phyloP scores from a whole-genome alignment of 2,329 filamentous ascomycete species.

The Pseudogymnoascus sp. region DNA sequence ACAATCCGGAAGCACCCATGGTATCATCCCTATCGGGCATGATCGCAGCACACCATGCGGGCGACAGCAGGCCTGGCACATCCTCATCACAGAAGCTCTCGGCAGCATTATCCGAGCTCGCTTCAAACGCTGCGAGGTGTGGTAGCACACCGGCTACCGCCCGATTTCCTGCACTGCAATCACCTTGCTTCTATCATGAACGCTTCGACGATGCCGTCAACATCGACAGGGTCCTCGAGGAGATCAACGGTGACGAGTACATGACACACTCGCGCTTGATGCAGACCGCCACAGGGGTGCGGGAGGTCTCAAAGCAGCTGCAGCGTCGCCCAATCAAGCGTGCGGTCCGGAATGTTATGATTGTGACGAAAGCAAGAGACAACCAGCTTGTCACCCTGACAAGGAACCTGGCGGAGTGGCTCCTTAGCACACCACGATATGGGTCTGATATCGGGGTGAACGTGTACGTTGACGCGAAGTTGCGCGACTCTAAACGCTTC shows the following conservation, averaged over 20 bases:
- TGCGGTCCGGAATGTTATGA: conserved; percentile 92
- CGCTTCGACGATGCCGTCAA: conserved; percentile 94
- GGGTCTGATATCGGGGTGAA: conserved; percentile 85
- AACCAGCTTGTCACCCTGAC: conserved; percentile 88
- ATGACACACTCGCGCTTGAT: conserved; percentile 91
- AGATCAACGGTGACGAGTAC: conserved; percentile 81
- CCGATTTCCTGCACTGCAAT: conserved; percentile 65
- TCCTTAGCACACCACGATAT: conserved; percentile 82
- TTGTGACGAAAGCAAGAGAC: conserved; percentile 94
- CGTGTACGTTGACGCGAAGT: conserved; percentile 96
- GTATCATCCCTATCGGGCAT: conserved; percentile 55
- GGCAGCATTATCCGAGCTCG: conserved; percentile 45
- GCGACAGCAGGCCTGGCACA: conserved; percentile 23
- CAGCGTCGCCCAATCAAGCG: conserved; percentile 87
- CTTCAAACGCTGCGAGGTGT: conserved; percentile 27
- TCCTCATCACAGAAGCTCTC: conserved; percentile 52
- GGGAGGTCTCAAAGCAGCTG: conserved; percentile 91
- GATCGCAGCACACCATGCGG: conserved; percentile 38
- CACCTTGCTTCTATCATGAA: conserved; percentile 96
- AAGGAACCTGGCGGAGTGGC: conserved; percentile 77
- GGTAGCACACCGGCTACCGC: conserved; percentile 28
- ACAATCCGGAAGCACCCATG: conserved; percentile 41
- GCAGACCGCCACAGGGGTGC: conserved; percentile 88
- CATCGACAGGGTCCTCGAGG: conserved; percentile 87
- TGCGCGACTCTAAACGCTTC: conserved; percentile 82